A percentile compares a stretch with the other conserved stretches of the same genome.
These are phyloP conservation scores for Daldinia decipiens DNA, from an alignment of 495 filamentous ascomycete species.

Conservation along the genomic window DNA sequence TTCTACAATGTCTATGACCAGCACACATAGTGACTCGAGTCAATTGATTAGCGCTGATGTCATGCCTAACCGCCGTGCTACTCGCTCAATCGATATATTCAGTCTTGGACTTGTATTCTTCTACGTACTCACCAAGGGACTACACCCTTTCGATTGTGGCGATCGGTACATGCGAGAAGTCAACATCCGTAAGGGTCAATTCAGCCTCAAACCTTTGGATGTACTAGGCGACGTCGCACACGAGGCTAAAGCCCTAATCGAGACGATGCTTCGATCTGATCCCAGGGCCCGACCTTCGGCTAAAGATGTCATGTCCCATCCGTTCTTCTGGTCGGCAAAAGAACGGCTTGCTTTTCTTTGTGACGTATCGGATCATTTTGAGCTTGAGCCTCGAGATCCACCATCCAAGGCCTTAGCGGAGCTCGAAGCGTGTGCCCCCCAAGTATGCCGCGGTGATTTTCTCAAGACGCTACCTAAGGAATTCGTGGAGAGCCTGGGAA, in stretches of 20 bases:
- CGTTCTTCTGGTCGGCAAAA: conserved; percentile 93
- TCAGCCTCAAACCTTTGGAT: conserved; percentile 75
- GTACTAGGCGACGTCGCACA: conserved; percentile 81
- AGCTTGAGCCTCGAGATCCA: conserved; percentile 85
- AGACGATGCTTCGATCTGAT: conserved; percentile 79
- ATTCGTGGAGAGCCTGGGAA: conserved; percentile 87
- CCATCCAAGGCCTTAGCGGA: conserved; percentile 74
- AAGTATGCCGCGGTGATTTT: conserved; percentile 71
- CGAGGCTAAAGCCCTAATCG: conserved; percentile 87
- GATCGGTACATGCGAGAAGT: conserved; percentile 94
- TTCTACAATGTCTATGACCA: conserved; percentile 48
- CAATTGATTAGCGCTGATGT: conserved; percentile 50
- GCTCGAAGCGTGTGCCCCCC: conserved; percentile 54
- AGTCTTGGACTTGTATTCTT: conserved; percentile 95
- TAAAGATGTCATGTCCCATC: conserved; percentile 82
- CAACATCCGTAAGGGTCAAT: conserved; percentile 90
- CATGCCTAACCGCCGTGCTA: conserved; percentile 80
- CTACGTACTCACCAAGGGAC: conserved; percentile 89
- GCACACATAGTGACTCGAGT: conserved; percentile 60
- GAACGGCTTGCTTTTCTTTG: conserved; percentile 91
- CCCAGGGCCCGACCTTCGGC: conserved; percentile 78
- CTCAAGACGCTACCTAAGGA: conserved; percentile 76
- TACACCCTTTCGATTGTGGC: conserved; percentile 94
- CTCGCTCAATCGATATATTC: conserved; percentile 95
- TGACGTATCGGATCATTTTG: conserved; percentile 93